Conservation (phyloP, 2,329 filamentous ascomycete species). For the Xylariomycetidae sp. region DNA sequence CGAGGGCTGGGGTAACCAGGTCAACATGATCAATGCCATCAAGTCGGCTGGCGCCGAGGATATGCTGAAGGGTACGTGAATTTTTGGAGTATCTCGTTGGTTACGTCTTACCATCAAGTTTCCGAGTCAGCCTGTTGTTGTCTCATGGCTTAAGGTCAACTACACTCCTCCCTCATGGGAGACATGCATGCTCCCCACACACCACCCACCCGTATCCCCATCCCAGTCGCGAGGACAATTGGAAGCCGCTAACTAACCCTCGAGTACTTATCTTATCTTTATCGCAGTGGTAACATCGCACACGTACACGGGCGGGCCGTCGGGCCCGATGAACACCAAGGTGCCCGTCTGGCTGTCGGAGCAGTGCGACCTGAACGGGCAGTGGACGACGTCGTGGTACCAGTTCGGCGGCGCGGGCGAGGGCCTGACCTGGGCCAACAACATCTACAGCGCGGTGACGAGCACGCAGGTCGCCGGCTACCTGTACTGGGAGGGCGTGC, state of each 20-base stretch:
- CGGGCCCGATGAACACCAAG: slow-evolving; percentile 24
- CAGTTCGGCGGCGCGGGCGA: slow-evolving; percentile 40
- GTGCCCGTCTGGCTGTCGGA: slow-evolving; percentile 48
- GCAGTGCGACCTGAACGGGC: slow-evolving; percentile 36
- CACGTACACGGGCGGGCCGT: slow-evolving; percentile 34
- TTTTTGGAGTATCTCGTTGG: no score
- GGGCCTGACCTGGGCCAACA: slow-evolving; percentile 52
- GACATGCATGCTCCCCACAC: no score
- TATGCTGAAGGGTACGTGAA: no score
- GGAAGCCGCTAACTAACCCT: no score
- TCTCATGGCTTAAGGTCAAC: no score
- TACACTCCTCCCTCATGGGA: no score
- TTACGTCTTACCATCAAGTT: no score
- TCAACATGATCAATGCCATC: slow-evolving; percentile 31
- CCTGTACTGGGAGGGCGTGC: slow-evolving; percentile 46
- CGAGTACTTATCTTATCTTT: no score
- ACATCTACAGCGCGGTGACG: slow-evolving; percentile 45
- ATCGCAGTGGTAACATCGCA: slow-evolving; percentile 33
- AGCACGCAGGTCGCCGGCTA: slow-evolving; percentile 46
- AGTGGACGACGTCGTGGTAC: slow-evolving; percentile 43
- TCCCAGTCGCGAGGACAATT: no score
- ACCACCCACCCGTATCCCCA: no score
- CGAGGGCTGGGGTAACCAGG: slow-evolving; percentile 34
- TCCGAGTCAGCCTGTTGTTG: no score
- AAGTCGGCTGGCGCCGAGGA: slow-evolving; percentile 26